phyloP scores from a whole-genome alignment of 805 yeast species.

The Saccharomycopsis vini region DNA sequence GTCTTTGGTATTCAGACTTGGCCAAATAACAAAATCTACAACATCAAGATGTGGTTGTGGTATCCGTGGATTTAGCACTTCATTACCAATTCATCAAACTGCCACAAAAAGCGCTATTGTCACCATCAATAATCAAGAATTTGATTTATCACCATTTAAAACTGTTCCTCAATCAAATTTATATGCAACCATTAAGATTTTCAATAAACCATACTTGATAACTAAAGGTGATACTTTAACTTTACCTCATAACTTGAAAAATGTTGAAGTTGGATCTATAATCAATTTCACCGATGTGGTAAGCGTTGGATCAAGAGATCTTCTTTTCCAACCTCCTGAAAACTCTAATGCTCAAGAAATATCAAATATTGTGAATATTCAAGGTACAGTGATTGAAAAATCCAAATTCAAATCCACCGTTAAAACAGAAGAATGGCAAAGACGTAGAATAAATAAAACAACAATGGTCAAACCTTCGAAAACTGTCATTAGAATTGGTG shows the following conservation, averaged over 20 bases:
- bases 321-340: conserved; percentile 36
- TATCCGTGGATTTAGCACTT: too few species aligned
- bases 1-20: too few species aligned
- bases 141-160: conserved; percentile 53
- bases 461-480: conserved; percentile 58
- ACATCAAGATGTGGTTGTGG: too few species aligned
- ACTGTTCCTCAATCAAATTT: conserved; percentile 53
- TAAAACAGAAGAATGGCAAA: conserved; percentile 67
- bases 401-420: conserved; percentile 71
- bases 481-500: conserved; percentile 71
- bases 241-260: conserved; percentile 69
- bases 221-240: conserved; percentile 83
- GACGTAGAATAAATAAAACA: conserved; percentile 68
- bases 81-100: not conserved
- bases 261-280: conserved; percentile 78
- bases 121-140: not conserved
- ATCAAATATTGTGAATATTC: conserved; percentile 42
- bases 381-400: conserved; percentile 78
- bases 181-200: conserved; percentile 76
- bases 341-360: conserved; percentile 11
- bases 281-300: conserved; percentile 65
- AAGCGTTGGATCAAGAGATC: conserved; percentile 78
- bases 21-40: too few species aligned
- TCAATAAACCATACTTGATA: conserved; percentile 77
- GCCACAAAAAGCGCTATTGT: not conserved